These are phyloP conservation scores for Saccharomyces pastorianus DNA, from an alignment of 1,139 yeast species.

Conservation along the genomic window DNA sequence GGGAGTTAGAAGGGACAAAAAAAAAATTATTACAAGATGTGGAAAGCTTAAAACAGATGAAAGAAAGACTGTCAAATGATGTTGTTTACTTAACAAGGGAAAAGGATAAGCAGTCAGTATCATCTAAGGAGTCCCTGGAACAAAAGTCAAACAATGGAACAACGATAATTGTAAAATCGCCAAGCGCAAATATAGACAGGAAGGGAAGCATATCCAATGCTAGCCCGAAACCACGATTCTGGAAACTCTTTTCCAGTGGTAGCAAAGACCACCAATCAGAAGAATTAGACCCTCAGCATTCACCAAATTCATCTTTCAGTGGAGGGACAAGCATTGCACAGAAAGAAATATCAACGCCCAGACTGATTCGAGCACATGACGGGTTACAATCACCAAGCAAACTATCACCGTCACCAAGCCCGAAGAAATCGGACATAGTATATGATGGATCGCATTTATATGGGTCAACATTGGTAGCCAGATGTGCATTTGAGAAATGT, in stretches of 20 bases:
- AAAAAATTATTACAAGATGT: constrained; percentile 20
- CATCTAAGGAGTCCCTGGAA: constrained; percentile 4
- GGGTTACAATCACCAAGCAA: background rate
- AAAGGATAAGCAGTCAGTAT: constrained; percentile 13
- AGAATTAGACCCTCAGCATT: background rate
- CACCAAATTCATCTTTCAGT: background rate
- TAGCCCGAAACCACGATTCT: constrained; percentile 23
- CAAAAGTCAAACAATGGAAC: background rate
- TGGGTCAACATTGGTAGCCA: constrained; percentile 42
- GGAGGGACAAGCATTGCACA: background rate
- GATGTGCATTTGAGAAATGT: constrained; percentile 50
- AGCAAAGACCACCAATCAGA: background rate
- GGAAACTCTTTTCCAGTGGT: constrained; percentile 25
- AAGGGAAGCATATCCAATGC: constrained; percentile 7
- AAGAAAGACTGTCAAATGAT: constrained; percentile 30
- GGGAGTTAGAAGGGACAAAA: constrained; percentile 27
- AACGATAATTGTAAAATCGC: background rate
- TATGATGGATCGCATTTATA: constrained; percentile 15
- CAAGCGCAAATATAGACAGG: constrained; percentile 6
- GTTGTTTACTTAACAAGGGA: constrained; percentile 27
- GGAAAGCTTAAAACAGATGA: constrained; percentile 22
- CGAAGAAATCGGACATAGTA: background rate
- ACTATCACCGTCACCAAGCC: constrained; percentile 8
- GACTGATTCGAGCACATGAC: background rate
- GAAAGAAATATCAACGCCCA: background rate